These are phyloP conservation scores for Cystobasidium slooffiae DNA, from an alignment of 1,284 basidiomycete species.

Conservation along the genomic window DNA sequence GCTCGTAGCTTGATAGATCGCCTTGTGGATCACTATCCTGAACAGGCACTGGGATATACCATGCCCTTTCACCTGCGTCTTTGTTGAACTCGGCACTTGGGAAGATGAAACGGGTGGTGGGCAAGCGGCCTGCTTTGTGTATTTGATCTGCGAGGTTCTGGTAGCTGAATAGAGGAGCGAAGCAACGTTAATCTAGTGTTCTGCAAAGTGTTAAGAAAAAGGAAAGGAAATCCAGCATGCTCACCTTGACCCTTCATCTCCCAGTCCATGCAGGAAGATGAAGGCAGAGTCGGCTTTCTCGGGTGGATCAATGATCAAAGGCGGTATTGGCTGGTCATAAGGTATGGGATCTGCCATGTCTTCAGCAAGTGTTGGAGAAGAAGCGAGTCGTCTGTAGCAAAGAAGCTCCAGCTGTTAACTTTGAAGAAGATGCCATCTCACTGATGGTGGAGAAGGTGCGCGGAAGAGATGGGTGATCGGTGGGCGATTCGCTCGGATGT, in stretches of 20 bases:
- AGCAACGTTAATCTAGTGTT: neutral
- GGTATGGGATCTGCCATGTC: constrained; percentile 13
- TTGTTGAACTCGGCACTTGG: constrained; percentile 39
- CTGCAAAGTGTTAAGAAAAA: neutral
- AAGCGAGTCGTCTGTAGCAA: neutral
- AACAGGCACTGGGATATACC: constrained; percentile 34
- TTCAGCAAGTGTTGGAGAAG: neutral
- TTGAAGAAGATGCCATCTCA: too few species aligned
- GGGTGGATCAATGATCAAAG: constrained; percentile 33
- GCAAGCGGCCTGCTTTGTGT: constrained; percentile 36
- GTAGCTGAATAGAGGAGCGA: constrained; percentile 5
- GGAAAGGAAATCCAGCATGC: neutral
- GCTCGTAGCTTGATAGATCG: constrained; percentile 4
- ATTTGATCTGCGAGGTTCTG: constrained; percentile 41
- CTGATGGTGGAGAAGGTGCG: too few species aligned
- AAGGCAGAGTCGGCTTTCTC: constrained; percentile 5
- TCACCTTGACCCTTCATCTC: constrained; percentile 41
- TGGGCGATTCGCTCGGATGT: too few species aligned
- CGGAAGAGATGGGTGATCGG: too few species aligned
- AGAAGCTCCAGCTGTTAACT: neutral
- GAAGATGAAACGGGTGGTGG: constrained; percentile 36
- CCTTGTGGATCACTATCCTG: constrained; percentile 28
- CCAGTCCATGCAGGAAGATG: constrained; percentile 38
- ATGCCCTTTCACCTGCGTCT: constrained; percentile 35
- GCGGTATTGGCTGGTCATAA: constrained; percentile 34